Evolutionary conservation across 2,329 filamentous ascomycete genomes (phyloP).

Genomic region (Colletotrichum phormii): DNA sequence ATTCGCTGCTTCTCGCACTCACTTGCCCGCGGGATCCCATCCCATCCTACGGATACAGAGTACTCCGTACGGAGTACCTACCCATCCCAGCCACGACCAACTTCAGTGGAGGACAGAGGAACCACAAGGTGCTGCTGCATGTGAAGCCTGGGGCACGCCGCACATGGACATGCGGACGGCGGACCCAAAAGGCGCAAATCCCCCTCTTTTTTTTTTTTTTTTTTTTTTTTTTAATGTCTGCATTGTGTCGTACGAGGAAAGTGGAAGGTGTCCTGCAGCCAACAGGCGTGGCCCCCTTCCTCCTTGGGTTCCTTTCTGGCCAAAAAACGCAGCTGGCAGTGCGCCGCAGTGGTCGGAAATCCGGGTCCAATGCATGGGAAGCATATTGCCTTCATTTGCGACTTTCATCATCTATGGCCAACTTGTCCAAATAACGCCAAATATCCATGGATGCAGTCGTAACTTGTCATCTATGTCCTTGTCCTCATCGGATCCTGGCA

Average conservation of each 20-base stretch:
- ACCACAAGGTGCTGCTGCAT: constrained; percentile 8
- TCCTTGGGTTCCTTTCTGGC: background rate
- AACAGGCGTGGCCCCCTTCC: background rate
- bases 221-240: background rate
- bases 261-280: background rate
- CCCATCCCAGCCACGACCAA: too few species aligned
- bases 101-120: too few species aligned
- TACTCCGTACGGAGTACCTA: too few species aligned
- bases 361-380: background rate
- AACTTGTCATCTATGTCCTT: background rate
- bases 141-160: constrained; percentile 7
- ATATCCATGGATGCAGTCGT: background rate
- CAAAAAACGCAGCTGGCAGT: background rate
- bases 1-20: background rate
- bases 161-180: background rate
- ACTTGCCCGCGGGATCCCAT: background rate
- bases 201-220: background rate
- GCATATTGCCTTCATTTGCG: background rate
- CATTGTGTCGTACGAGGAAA: constrained; percentile 4
- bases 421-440: background rate
- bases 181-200: background rate
- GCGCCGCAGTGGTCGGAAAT: background rate
- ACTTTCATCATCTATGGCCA: background rate
- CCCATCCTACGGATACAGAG: too few species aligned
- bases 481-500: background rate